Conservation (phyloP, 73 alveolate genomes). For the Paramecium caudatum region DNA sequence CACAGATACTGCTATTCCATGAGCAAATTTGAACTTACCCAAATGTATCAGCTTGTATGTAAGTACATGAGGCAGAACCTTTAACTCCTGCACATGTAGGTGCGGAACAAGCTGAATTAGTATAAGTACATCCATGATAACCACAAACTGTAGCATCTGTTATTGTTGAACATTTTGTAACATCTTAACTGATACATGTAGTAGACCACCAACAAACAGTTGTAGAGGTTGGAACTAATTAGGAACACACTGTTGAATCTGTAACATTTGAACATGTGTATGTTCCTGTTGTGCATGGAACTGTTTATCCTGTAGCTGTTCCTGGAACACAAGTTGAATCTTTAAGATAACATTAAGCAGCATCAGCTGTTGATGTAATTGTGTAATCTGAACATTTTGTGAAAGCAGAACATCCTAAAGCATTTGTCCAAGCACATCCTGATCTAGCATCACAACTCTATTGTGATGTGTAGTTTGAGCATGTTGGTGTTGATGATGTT, state of each 20-base stretch:
- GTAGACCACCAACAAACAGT: not conserved
- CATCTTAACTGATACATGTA: not conserved
- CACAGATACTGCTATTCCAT: not conserved
- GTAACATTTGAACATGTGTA: not conserved
- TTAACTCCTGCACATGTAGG: not conserved
- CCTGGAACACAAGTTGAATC: not conserved
- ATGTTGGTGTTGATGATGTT: not conserved
- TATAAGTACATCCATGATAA: too few relatives aligned
- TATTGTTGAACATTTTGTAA: not conserved
- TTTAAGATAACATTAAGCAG: not conserved
- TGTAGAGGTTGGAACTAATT: not conserved
- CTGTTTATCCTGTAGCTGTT: not conserved
- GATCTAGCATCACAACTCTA: not conserved
- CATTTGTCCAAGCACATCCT: not conserved
- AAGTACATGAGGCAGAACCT: not conserved
- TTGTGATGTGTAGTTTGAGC: not conserved
- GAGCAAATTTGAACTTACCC: not conserved
- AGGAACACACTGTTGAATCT: not conserved
- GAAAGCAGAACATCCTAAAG: not conserved
- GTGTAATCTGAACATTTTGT: conserved; percentile 1
- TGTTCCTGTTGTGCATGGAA: not conserved
- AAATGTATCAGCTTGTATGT: not conserved
- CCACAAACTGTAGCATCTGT: not conserved
- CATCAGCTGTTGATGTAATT: not conserved
- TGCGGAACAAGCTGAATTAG: not conserved